Percentiles rank a stretch among this genome's conserved stretches.
Evolutionary conservation across 768 basidiomycete species (phyloP).

Genomic region (Clavulina sp.): DNA sequence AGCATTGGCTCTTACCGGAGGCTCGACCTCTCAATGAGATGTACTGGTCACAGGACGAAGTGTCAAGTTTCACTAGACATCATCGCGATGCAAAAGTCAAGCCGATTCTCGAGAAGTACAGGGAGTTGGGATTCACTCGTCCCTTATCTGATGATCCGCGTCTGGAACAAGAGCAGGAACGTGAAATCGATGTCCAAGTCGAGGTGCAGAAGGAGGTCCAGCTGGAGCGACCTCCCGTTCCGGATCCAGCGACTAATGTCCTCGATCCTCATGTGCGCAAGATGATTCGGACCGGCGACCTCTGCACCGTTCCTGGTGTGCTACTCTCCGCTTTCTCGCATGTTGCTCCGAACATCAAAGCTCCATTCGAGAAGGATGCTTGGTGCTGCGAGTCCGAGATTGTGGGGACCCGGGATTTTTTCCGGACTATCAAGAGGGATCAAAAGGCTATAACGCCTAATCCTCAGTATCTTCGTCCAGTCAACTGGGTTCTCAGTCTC

Average conservation of each 20-base stretch:
- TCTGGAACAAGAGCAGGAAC: slow-evolving; percentile 33
- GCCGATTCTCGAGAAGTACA: too few species aligned
- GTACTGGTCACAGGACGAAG: slow-evolving; percentile 13
- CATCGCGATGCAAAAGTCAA: neutral
- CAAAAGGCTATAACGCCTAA: neutral
- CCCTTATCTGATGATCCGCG: slow-evolving; percentile 3
- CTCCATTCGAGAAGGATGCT: neutral
- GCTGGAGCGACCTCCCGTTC: slow-evolving; percentile 18
- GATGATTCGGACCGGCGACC: slow-evolving; percentile 19
- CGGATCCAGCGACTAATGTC: slow-evolving; percentile 16
- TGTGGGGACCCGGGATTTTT: neutral
- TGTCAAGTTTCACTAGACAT: neutral
- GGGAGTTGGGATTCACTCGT: neutral
- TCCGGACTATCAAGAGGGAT: neutral
- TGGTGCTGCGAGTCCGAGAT: neutral
- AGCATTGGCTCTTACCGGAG: slow-evolving; percentile 25
- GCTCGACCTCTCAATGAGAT: slow-evolving; percentile 23
- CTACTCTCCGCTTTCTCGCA: slow-evolving; percentile 3
- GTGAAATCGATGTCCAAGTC: slow-evolving; percentile 28
- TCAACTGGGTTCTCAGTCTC: slow-evolving; percentile 4
- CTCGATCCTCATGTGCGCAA: slow-evolving; percentile 16
- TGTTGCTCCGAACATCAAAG: slow-evolving; percentile 13
- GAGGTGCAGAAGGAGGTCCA: slow-evolving; percentile 26
- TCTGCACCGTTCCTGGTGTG: slow-evolving; percentile 8
- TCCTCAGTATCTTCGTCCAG: neutral